Base-by-base conservation (phyloP, 257 asterid species). In the Scutellaria galericulata region DNA sequence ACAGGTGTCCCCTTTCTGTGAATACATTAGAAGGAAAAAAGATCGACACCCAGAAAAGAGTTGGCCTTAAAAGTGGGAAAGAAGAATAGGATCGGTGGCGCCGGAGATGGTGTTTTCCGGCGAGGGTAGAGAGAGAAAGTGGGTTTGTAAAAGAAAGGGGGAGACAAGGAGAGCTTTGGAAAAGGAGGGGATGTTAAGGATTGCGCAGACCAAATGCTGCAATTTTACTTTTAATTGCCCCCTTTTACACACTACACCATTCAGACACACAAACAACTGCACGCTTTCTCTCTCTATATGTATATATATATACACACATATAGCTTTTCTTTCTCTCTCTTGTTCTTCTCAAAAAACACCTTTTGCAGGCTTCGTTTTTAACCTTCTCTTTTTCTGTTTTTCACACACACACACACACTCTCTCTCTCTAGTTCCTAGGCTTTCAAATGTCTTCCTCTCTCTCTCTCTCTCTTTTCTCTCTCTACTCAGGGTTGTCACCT, bases 191-290 rank as follows among this genome's bases (percentile, higher is more conserved):
- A 84, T 92, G 97, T 88, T 84, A 84, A 88, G 89, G 74, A 82
- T 79, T 76, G 88, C 89, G 85, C 84, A 87, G 96, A 90, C 98
- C 96, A 92, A 87, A 88, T 85, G 96, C 90, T 84, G 92, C 86
- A 73, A 51, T 72, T 76, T 75, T 18, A 39, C 86, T 80, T 86
- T 83, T 56, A 81, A 87, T 78, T 90, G 93, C 95, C 88, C 89
- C 97, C 89, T 86, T 62, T 79, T 69, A 70, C 76, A 77, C 92
- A 79, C 88, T 86, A 87, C 90, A 88, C 84, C 76, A 46, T 56
- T 86, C 91, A 82, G 83, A 83, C 88, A 81, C 86, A 67, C 64
- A 57, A 69, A 77, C 67, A 64, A 52, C 66, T 42, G 46, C 84
- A 18, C 76, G 66, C 65, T 77, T 44, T 79, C 77, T 37, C 82